Evolutionary conservation across 331 rosid species (phyloP).

Genomic region (Pyracantha coccinea): DNA sequence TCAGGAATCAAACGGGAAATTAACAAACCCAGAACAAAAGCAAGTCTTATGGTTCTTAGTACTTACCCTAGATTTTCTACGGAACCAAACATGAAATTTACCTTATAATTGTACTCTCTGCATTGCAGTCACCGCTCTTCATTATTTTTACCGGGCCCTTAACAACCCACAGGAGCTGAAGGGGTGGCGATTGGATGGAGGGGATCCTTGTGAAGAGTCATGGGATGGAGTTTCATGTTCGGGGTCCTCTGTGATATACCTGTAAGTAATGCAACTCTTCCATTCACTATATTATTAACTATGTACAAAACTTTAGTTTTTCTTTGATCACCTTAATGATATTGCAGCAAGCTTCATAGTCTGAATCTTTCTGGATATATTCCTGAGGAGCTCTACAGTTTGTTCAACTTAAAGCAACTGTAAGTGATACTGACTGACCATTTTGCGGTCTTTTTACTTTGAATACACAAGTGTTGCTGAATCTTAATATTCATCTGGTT

Average conservation of each 20-base stretch:
- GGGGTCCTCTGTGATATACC: slow-evolving; percentile 67
- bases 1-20: no score
- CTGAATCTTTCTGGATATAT: slow-evolving; percentile 70
- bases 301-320: neutral
- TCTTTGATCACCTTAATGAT: neutral
- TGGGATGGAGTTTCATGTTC: slow-evolving; percentile 86
- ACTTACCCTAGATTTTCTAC: no score
- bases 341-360: slow-evolving; percentile 62
- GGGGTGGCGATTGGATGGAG: slow-evolving; percentile 54
- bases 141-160: slow-evolving; percentile 49
- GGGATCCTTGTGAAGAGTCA: slow-evolving; percentile 80
- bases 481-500: slow-evolving; percentile 11
- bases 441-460: neutral
- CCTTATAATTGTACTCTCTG: neutral
- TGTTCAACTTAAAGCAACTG: slow-evolving; percentile 64
- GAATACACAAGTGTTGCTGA: neutral
- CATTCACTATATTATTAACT: neutral
- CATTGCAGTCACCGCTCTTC: slow-evolving; percentile 56
- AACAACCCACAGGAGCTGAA: slow-evolving; percentile 47
- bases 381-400: slow-evolving; percentile 48
- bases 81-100: no score
- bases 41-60: no score
- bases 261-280: slow-evolving; percentile 41
- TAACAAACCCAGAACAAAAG: no score
- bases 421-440: slow-evolving; percentile 14